Evolutionary conservation across 1,139 yeast genomes (phyloP), one percentile per base, ranked within the genome.

Genomic region (Diutina sp.): DNA sequence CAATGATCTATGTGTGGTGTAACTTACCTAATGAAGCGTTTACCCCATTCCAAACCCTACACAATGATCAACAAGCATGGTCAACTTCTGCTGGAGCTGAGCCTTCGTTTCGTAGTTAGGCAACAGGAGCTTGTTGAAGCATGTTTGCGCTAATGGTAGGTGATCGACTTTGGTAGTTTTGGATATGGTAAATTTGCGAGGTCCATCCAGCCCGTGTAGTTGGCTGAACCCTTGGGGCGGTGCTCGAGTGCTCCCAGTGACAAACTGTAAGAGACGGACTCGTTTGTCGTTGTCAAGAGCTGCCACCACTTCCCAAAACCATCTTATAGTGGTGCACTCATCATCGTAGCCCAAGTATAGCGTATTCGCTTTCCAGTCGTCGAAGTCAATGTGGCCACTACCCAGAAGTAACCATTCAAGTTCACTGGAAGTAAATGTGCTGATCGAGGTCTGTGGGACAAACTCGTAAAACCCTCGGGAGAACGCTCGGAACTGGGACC

Each of bases 201-300:
- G 99, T 58, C 99, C 99, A 73, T 93, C 99, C 29, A 96, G 87
- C 61, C 99, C 99, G 73, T 93, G 99, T 64, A 93, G 78, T 72
- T 93, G 99, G 72, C 93, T 93, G 77, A 93, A 93, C 50, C 99
- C 99, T 71, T 91, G 93, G 62, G 95, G 98, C 2, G 99, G 99
- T 58, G 93, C 91, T 74, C 99, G 87, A 25, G 98, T 90, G 2
- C 99, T 93, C 77, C 99, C 99, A 0, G 99, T 93, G 21, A 98
- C 91, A 68, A 93, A 93, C 72, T 95, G 99, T 65, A 93, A 77
- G 66, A 93, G 77, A 71, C 99, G 83, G 1, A 98, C 96, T 71
- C 91, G 88, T 70, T 91, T 97, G 72, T 93, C 99, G 56, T 91
- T 82, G 69, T 91, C 98, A 97, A 97, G 90, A 67, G 86, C 89